Evolutionary conservation across 768 basidiomycete genomes (phyloP), one percentile per base, ranked within the genome.

Genomic region (Suillus discolor): DNA sequence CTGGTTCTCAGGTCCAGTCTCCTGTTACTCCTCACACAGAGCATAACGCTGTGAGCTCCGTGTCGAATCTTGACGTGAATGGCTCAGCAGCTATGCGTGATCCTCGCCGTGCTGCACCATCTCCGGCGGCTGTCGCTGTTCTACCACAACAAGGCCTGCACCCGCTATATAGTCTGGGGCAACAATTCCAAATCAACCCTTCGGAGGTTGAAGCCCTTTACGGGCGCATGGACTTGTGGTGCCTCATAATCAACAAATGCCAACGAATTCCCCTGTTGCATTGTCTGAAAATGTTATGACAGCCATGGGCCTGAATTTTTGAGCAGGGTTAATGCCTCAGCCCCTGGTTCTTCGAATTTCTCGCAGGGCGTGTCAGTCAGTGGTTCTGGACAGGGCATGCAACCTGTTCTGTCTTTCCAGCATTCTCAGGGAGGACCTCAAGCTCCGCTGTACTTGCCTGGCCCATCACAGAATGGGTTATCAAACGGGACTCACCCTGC

Each of bases 171-270:
- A 6, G 57, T 34, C 12, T 57, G 49, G 59, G 59, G 7, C 73
- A 69, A 28, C 36, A 62, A 28, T 45, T 25, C 2, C 38, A 25
- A 23, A 31, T 66, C 2, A 57, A 54, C 7, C 62, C 72, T 1
- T 0, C 61, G 9, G 62, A 63, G 7, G 31, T 72, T 6, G 62
- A 72, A 61, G 71, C 54, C 15, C 66, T 60, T 49, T 75, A 49
- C 67, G 44, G 36, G 15, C 45, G 13, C 59, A 41, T 23, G 59
- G 64, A 34, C 36, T 63, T 36, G 7, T 28, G 41, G 6, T 23
- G 20, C 59, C 59, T 31, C 63, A 62, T n/a, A 62, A 57, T 23
- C 38, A 75, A 39, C 71, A 67, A 42, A 44, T 42, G 8, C 23
- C 59, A 28, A 42, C 20, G 18, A 60, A 6, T 18, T 42, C 59